phyloP scores from a whole-genome alignment of 2,329 filamentous ascomycete genomes.

The Aspergillus terreus region DNA sequence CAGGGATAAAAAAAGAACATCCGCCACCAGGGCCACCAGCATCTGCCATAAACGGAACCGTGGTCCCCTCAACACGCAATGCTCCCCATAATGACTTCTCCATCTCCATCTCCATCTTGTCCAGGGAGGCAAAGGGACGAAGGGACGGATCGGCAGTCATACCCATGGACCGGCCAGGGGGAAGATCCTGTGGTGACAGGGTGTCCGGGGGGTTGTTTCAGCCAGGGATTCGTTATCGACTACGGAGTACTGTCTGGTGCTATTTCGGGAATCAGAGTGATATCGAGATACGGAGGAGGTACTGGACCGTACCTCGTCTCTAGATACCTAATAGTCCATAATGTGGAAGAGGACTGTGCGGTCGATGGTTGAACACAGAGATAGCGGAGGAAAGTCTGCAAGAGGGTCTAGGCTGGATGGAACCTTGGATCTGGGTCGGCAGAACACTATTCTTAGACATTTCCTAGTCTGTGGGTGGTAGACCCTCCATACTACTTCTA shows the following conservation, averaged over 20 bases:
- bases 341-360: too few species aligned
- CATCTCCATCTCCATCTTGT: neutral
- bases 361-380: too few species aligned
- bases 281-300: neutral
- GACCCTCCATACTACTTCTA: too few species aligned
- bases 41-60: constrained; percentile 11
- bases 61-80: constrained; percentile 5
- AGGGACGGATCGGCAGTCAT: neutral
- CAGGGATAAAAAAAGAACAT: constrained; percentile 16
- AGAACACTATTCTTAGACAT: too few species aligned
- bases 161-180: neutral
- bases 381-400: neutral
- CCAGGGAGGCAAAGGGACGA: neutral
- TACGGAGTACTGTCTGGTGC: too few species aligned
- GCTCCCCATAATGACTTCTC: neutral
- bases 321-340: too few species aligned
- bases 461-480: too few species aligned
- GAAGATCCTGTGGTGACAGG: too few species aligned
- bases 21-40: constrained; percentile 2
- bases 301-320: neutral
- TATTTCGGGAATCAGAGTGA: too few species aligned
- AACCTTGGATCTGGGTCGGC: constrained; percentile 17
- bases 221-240: too few species aligned
- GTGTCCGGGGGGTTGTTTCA: too few species aligned
- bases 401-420: constrained; percentile 2